These are phyloP conservation scores for Selaginella moellendorffii DNA, from an alignment of 75 land plant species.

Conservation along the genomic window DNA sequence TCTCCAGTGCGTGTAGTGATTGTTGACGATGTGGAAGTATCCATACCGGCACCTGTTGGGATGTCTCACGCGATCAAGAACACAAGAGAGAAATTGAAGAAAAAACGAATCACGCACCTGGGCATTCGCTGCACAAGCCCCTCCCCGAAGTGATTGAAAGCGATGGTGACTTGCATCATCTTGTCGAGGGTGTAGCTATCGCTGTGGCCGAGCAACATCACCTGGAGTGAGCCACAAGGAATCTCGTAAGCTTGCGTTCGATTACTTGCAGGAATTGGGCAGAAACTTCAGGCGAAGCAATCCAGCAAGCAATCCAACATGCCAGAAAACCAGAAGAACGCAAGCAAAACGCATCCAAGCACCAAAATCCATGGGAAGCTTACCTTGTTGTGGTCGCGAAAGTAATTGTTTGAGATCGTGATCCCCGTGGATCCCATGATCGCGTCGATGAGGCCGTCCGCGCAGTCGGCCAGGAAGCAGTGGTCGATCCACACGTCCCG, in stretches of 20 bases:
- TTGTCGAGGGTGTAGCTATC: neutral
- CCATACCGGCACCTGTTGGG: neutral
- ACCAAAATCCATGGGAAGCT: too few relatives aligned
- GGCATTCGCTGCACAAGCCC: constrained; percentile 2
- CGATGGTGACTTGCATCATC: neutral
- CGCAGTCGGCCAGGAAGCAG: neutral
- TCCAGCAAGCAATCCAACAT: too few relatives aligned
- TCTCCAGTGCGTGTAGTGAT: neutral
- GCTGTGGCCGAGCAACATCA: neutral
- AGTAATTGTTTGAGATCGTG: constrained; percentile 9
- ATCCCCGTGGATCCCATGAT: neutral
- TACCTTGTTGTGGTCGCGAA: constrained; percentile 2
- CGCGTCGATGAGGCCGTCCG: neutral
- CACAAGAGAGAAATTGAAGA: neutral
- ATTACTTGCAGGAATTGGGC: too few relatives aligned
- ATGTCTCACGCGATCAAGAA: neutral
- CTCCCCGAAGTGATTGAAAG: neutral
- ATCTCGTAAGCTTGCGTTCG: too few relatives aligned
- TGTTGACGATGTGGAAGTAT: neutral
- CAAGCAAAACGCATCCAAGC: neutral
- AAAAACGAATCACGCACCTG: neutral
- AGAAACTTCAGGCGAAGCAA: too few relatives aligned
- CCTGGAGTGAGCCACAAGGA: too few relatives aligned
- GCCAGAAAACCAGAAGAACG: too few relatives aligned
- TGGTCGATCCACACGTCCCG: neutral